Percentiles rank a stretch among this genome's conserved stretches.
phyloP scores from a whole-genome alignment of 1,139 yeast genomes.

The Suhomyces anneliseae region DNA sequence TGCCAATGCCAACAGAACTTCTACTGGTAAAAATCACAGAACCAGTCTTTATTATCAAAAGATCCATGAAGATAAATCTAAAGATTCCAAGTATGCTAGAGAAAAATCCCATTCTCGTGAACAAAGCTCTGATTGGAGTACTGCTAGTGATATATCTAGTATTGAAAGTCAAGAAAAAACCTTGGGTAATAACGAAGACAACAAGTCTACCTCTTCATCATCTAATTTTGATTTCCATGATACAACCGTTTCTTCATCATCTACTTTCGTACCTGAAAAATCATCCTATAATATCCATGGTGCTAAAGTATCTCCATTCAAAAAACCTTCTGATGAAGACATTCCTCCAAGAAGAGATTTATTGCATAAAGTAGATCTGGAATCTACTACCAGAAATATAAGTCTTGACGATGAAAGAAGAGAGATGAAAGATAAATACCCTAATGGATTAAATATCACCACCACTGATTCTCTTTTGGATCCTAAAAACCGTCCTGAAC shows the following conservation, averaged over 20 bases:
- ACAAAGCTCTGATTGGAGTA: slow-evolving; percentile 14
- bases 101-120: background rate
- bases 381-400: too few species aligned
- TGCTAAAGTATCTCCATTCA: slow-evolving; percentile 22
- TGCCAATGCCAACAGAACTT: slow-evolving; percentile 8
- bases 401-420: background rate
- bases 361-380: slow-evolving; percentile 20
- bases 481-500: slow-evolving; percentile 16
- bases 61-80: slow-evolving; percentile 19
- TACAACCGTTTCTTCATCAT: slow-evolving; percentile 2
- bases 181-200: slow-evolving; percentile 2
- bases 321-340: slow-evolving; percentile 18
- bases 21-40: slow-evolving; percentile 14
- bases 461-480: slow-evolving; percentile 20
- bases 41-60: slow-evolving; percentile 38
- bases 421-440: slow-evolving; percentile 9
- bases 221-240: slow-evolving; percentile 11
- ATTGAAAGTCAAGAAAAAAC: slow-evolving; percentile 17
- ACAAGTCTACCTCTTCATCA: slow-evolving; percentile 2
- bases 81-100: background rate
- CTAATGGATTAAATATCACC: slow-evolving; percentile 21
- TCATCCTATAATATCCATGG: slow-evolving; percentile 18
- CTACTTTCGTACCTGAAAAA: slow-evolving; percentile 3
- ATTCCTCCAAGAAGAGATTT: slow-evolving; percentile 37
- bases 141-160: slow-evolving; percentile 30